phyloP scores from a whole-genome alignment of 2,329 filamentous ascomycete genomes.

The Aureobasidium leucospermi region DNA sequence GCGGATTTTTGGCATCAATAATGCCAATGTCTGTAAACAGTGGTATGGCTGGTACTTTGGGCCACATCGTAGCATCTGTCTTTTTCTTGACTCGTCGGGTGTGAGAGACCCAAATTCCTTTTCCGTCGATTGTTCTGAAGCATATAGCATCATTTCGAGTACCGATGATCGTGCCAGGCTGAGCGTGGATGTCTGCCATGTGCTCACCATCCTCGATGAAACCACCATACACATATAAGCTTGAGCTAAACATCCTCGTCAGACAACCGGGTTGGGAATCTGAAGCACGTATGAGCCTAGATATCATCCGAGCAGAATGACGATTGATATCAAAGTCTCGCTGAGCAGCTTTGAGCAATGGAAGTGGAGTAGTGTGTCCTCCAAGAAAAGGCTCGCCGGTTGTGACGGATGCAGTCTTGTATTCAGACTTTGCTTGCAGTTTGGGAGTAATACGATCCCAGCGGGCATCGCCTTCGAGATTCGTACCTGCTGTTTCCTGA shows the following conservation, averaged over 20 bases:
- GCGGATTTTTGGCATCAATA: slow-evolving; percentile 20
- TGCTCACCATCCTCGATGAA: slow-evolving; percentile 28
- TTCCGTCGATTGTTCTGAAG: slow-evolving; percentile 33
- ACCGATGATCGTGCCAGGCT: slow-evolving; percentile 28
- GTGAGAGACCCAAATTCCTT: slow-evolving; percentile 38
- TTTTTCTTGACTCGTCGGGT: slow-evolving; percentile 33
- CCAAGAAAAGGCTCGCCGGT: slow-evolving; percentile 33
- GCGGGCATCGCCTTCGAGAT: not conserved
- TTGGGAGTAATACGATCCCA: slow-evolving; percentile 18
- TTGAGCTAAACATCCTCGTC: slow-evolving; percentile 31
- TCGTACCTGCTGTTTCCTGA: not conserved
- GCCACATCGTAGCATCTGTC: slow-evolving; percentile 33
- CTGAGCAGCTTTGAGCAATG: slow-evolving; percentile 34
- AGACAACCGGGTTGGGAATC: slow-evolving; percentile 38
- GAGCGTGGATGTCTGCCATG: slow-evolving; percentile 15
- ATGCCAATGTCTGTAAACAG: slow-evolving; percentile 31
- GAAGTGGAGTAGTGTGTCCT: slow-evolving; percentile 31
- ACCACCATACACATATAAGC: slow-evolving; percentile 37
- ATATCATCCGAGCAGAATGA: slow-evolving; percentile 33
- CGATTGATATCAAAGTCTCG: slow-evolving; percentile 31
- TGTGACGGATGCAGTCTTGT: slow-evolving; percentile 26
- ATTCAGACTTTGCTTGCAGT: slow-evolving; percentile 24
- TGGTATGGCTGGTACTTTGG: slow-evolving; percentile 33
- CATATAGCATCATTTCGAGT: slow-evolving; percentile 29
- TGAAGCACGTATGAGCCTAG: slow-evolving; percentile 34